Conservation (phyloP, 2,329 filamentous ascomycete genomes). For the Cadophora sp. region DNA sequence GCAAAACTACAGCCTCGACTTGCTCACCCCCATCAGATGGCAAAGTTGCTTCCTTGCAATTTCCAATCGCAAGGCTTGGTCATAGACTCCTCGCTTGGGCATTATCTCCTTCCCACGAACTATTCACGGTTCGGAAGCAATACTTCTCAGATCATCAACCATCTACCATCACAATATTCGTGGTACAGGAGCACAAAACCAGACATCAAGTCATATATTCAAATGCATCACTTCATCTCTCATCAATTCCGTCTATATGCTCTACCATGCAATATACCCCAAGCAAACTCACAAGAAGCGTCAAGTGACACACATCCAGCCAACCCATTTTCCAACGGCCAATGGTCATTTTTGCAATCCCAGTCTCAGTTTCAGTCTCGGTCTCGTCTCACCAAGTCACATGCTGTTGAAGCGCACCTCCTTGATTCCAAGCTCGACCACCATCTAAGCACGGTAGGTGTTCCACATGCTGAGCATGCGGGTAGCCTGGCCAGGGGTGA, state of each 20-base stretch:
- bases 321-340: neutral
- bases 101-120: too few species aligned
- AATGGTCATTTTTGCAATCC: neutral
- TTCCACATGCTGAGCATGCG: slow-evolving; percentile 33
- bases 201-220: neutral
- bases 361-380: neutral
- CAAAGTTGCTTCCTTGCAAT: too few species aligned
- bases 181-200: neutral
- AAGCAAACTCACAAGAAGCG: neutral
- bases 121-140: too few species aligned
- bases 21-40: too few species aligned
- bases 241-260: slow-evolving; percentile 6
- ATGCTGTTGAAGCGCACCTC: too few species aligned
- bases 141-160: neutral
- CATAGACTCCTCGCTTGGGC: too few species aligned
- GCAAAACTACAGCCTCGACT: neutral
- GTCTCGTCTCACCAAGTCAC: neutral
- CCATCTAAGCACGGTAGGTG: slow-evolving; percentile 28
- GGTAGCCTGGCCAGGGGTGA: slow-evolving; percentile 41
- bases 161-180: neutral
- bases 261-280: neutral
- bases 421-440: neutral
- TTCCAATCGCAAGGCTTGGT: too few species aligned
- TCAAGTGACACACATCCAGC: slow-evolving; percentile 9
- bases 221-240: neutral